These are phyloP conservation scores for Quercus robur DNA, from an alignment of 306 rosid genomes.

Conservation along the genomic window DNA sequence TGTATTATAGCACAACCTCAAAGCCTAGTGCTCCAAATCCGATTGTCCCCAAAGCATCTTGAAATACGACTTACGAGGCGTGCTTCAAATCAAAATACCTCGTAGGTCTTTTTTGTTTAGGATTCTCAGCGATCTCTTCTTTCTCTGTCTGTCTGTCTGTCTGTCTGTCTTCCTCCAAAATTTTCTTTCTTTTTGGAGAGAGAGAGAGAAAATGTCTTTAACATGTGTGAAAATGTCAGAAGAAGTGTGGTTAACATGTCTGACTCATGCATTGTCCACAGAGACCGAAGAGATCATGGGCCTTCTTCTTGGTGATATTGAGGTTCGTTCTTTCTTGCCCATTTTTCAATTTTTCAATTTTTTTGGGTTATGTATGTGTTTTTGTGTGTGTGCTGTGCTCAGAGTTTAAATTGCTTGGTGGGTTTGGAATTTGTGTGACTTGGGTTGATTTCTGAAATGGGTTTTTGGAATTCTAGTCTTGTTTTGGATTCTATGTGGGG, in stretches of 20 bases:
- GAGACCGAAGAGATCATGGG: constrained; percentile 99
- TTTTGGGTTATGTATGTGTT: background rate
- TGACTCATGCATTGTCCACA: constrained; percentile 92
- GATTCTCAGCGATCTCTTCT: too few relatives aligned
- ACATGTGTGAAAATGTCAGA: constrained; percentile 87
- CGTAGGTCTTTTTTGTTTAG: too few relatives aligned
- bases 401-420: constrained; percentile 14
- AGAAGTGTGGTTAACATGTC: constrained; percentile 91
- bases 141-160: too few relatives aligned
- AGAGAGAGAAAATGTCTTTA: constrained; percentile 55
- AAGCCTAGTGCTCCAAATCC: too few relatives aligned
- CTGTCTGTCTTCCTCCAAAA: too few relatives aligned
- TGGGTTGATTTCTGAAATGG: constrained; percentile 13
- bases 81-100: too few relatives aligned
- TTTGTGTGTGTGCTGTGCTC: background rate
- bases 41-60: too few relatives aligned
- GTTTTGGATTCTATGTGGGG: background rate
- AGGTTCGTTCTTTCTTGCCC: constrained; percentile 37
- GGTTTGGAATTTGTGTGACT: constrained; percentile 1
- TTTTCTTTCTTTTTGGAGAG: background rate
- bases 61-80: too few relatives aligned
- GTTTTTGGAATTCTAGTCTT: background rate
- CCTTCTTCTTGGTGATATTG: constrained; percentile 92
- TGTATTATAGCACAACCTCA: too few relatives aligned
- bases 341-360: background rate